Base-by-base conservation (phyloP, 2,329 filamentous ascomycete species). In the Fusarium sp. region DNA sequence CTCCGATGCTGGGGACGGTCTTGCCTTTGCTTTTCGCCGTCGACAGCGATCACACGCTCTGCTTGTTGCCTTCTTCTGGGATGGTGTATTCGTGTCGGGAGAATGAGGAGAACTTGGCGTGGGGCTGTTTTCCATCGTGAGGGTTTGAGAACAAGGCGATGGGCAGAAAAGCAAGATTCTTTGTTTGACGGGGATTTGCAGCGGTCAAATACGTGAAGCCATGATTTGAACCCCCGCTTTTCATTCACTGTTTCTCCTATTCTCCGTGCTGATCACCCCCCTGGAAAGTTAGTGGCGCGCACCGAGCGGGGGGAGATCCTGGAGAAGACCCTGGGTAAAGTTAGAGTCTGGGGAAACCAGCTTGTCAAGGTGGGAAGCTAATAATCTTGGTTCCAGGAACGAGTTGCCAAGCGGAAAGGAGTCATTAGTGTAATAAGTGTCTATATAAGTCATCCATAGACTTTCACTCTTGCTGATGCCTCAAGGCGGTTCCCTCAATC, bases 11-110 rank as follows among this genome's bases (percentile, higher is more conserved):
- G 58, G 56, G 63, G 71, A n/a, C n/a, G 62, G 69, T n/a, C 72
- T 64, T 52, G 81, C 82, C 77, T 80, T 82, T 34, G 80, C 82
- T 76, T 83, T 83, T 72, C 82, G 78, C 70, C 78, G 80, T 24
- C 82, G 80, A 52, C 82, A 83, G 6, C 82, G 80, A 69, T 83
- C 82, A 73, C 81, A 82, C 2, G 81, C 81, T 76, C 81, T 73
- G 56, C 71, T 78, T 35, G 74, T 71, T 34, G 76, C 68, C 57
- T 73, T 66, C 29, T 77, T 71, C 22, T 74, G 72, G 24, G 67
- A 60, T 52, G 67, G 67, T 1, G 64, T 61, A 29, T 68, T 67
- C 34, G 70, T 38, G 38, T 62, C 56, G n/a, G 68, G 71, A 29
- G 72, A 70, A 34, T 68, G 69, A 40, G 75, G 68, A 54, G 73